Evolutionary conservation across 1,139 yeast species (phyloP).

Genomic region (Cylindricascospora bacillispora): DNA sequence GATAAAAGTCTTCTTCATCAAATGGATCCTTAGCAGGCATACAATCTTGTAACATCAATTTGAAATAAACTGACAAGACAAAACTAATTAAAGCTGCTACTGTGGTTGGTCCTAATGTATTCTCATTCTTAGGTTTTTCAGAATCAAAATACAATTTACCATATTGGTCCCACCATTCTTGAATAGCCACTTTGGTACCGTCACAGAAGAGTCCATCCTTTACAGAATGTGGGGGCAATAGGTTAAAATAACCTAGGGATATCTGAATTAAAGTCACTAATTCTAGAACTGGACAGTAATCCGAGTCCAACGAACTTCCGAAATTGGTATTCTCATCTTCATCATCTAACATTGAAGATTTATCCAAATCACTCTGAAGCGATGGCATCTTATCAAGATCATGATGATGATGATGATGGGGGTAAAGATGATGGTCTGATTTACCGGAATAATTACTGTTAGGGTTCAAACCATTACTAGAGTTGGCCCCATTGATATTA

Average conservation of each 20-base stretch:
- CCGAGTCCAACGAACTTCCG: background rate
- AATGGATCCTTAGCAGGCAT: conserved; percentile 82
- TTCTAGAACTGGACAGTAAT: conserved; percentile 39
- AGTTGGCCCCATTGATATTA: background rate
- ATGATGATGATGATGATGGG: too few relatives aligned
- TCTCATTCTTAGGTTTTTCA: conserved; percentile 31
- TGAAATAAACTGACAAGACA: conserved; percentile 50
- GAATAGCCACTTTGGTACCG: conserved; percentile 58
- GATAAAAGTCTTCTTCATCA: conserved; percentile 53
- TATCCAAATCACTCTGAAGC: background rate
- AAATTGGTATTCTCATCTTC: background rate
- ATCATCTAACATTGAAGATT: background rate
- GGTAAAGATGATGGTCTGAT: too few relatives aligned
- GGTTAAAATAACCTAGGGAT: conserved; percentile 62
- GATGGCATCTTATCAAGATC: background rate
- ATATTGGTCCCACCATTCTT: conserved; percentile 71
- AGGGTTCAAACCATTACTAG: background rate
- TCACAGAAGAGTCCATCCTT: conserved; percentile 81
- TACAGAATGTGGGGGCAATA: conserved; percentile 45
- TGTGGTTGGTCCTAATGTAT: conserved; percentile 50
- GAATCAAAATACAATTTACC: conserved; percentile 47
- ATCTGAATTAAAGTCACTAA: conserved; percentile 64
- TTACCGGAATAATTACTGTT: background rate
- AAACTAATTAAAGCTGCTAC: conserved; percentile 54
- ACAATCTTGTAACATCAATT: conserved; percentile 61